A percentile compares a stretch with the other conserved stretches of the same genome.
Evolutionary conservation across 192 early-diverging fungal genomes (phyloP).

Genomic region (Chytriomyces sp.): DNA sequence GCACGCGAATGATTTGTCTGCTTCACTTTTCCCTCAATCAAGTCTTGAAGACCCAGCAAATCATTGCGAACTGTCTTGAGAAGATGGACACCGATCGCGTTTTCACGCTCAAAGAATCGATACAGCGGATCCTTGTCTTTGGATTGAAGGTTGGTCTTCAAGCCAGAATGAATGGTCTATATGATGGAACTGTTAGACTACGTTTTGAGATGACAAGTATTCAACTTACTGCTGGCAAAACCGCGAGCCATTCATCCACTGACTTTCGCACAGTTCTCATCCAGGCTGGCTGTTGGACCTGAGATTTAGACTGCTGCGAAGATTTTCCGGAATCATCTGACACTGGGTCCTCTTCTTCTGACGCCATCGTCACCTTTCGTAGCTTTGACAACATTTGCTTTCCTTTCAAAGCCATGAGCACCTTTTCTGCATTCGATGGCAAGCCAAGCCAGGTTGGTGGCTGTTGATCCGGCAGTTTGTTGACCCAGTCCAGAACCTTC

Average conservation of each 20-base stretch:
- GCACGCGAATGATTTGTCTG: constrained; percentile 86
- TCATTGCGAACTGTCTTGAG: constrained; percentile 70
- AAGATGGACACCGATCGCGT: constrained; percentile 63
- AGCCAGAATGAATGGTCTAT: constrained; percentile 23
- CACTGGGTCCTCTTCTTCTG: constrained; percentile 80
- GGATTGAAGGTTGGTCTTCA: constrained; percentile 31
- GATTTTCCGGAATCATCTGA: constrained; percentile 34
- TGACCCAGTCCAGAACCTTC: constrained; percentile 90
- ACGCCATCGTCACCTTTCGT: constrained; percentile 79
- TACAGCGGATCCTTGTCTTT: constrained; percentile 71
- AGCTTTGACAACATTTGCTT: constrained; percentile 80
- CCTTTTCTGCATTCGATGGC: constrained; percentile 89
- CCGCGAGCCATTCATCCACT: constrained; percentile 62
- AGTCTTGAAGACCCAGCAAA: constrained; percentile 63
- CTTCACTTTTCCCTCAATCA: constrained; percentile 79
- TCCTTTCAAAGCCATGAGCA: constrained; percentile 81
- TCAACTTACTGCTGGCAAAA: constrained; percentile 58
- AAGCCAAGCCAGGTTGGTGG: constrained; percentile 98
- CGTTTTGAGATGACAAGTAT: neutral
- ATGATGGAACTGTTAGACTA: neutral
- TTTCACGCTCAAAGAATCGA: constrained; percentile 86
- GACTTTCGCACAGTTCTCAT: constrained; percentile 69
- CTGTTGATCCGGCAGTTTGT: constrained; percentile 83
- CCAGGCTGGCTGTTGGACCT: constrained; percentile 66
- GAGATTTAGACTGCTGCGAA: constrained; percentile 24